Base-by-base conservation (phyloP, 2,329 filamentous ascomycete species). In the Fusarium nisikadoi region DNA sequence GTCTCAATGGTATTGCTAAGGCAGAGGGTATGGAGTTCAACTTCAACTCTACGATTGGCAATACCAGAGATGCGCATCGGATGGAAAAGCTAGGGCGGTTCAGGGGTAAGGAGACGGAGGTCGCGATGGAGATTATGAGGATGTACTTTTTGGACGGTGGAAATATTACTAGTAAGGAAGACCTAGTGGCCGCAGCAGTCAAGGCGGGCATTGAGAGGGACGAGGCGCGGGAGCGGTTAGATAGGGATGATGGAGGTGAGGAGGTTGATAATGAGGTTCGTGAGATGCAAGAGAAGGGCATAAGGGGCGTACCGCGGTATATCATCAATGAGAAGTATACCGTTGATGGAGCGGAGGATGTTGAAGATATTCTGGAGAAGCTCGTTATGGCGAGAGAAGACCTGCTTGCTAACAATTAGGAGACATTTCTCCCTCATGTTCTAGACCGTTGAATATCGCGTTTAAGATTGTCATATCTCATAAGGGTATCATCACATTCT, bases 241-340 rank as follows among this genome's bases (percentile, higher is more conserved):
- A 84, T 43, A 83, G 83, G 50, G 88, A 86, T 14, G 81, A 83
- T 50, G 90, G 90, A 3, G 89, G 88, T 1, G 80, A 83, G 2
- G 86, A 88, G 74, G 89, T 91, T 29, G 89, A 91, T 77, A 74
- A 74, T 42, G 87, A 91, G 76, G 89, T 89, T 10, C 77, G 81
- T 33, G 81, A 85, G 71, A 86, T 89, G 42, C 85, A 86, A 73
- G 79, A 78, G 13, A 84, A 86, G 76, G 83, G 83, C 14, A 77
- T 95, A 42, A 86, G 82, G 59, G 92, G 92, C 2, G 93, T 96
- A 68, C 93, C 93, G 11, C 89, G 93, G 79, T 95, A 94, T 79
- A 89, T 89, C 17, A 87, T 96, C 70, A 91, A 95, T 76, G 90
- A 85, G 4, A 84, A 84, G 73, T 91, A 90, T 80, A 87, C 91